A percentile compares a stretch with the other conserved stretches of the same genome.
Conservation (phyloP, 768 basidiomycete genomes). For the Leccinellum luteum region DNA sequence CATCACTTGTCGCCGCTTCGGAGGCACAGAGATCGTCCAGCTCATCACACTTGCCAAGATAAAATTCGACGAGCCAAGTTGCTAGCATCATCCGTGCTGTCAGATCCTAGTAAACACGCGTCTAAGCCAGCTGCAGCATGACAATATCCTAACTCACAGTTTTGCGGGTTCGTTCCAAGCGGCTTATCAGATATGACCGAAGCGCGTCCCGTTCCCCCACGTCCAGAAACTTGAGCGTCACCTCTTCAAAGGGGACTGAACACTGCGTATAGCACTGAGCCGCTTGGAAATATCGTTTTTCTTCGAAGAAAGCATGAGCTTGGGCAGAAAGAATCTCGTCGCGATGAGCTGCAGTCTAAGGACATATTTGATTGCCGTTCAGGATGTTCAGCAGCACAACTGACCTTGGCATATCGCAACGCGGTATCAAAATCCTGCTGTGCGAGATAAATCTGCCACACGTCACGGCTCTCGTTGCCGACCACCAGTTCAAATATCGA, state of each 20-base stretch:
- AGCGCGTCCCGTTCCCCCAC: slow-evolving; percentile 87
- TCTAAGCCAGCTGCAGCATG: background rate
- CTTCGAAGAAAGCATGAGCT: slow-evolving; percentile 74
- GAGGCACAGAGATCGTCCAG: slow-evolving; percentile 92
- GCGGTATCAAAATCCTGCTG: slow-evolving; percentile 78
- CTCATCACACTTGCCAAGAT: slow-evolving; percentile 94
- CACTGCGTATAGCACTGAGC: slow-evolving; percentile 92
- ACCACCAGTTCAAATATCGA: slow-evolving; percentile 86
- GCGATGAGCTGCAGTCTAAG: slow-evolving; percentile 81
- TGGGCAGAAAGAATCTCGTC: slow-evolving; percentile 82
- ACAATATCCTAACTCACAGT: slow-evolving; percentile 47
- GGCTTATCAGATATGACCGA: slow-evolving; percentile 83
- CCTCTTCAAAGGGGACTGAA: slow-evolving; percentile 86
- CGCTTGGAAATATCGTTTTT: slow-evolving; percentile 83
- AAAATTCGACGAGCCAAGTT: slow-evolving; percentile 98
- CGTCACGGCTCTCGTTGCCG: slow-evolving; percentile 86
- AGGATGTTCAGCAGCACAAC: slow-evolving; percentile 10
- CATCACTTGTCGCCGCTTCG: slow-evolving; percentile 75
- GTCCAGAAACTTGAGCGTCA: slow-evolving; percentile 86
- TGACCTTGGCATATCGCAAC: slow-evolving; percentile 77
- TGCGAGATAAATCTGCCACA: slow-evolving; percentile 89
- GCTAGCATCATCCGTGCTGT: slow-evolving; percentile 97
- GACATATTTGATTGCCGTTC: slow-evolving; percentile 1
- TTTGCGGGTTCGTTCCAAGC: slow-evolving; percentile 82
- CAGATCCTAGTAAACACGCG: slow-evolving; percentile 56